These are phyloP conservation scores for Podaxis sp. DNA, from an alignment of 768 basidiomycete genomes.

Conservation along the genomic window DNA sequence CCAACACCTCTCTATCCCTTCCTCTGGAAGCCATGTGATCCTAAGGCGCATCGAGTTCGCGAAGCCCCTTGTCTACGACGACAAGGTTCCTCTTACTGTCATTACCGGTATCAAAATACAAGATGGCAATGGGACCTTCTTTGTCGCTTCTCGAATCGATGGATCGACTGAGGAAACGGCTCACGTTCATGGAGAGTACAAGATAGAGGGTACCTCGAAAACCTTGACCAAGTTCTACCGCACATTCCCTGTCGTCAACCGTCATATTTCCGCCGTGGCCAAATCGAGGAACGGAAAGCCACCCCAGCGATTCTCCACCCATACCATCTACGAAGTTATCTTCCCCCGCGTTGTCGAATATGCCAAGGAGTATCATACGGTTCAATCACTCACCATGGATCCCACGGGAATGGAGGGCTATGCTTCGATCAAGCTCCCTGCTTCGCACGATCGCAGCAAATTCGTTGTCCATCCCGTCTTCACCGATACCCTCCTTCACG, in stretches of 20 bases:
- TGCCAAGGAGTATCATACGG: conserved; percentile 49
- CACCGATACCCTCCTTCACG: conserved; percentile 63
- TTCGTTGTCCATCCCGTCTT: conserved; percentile 53
- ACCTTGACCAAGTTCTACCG: conserved; percentile 33
- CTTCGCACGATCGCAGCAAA: conserved; percentile 21
- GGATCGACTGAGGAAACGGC: conserved; percentile 26
- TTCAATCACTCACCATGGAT: conserved; percentile 49
- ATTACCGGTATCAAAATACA: conserved; percentile 27
- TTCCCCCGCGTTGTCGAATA: conserved; percentile 71
- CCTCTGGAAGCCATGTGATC: conserved; percentile 29
- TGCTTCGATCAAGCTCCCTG: conserved; percentile 43
- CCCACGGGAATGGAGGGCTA: conserved; percentile 44
- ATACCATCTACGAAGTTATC: conserved; percentile 58
- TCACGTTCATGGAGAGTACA: conserved; percentile 45
- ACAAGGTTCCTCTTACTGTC: background rate
- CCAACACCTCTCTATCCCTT: conserved; percentile 22
- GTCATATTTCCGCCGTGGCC: conserved; percentile 28
- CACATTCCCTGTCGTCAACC: conserved; percentile 28
- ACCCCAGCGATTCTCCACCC: conserved; percentile 48
- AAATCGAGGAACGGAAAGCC: conserved; percentile 18
- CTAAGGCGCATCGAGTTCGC: conserved; percentile 43
- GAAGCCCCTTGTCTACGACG: conserved; percentile 45
- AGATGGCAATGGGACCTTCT: conserved; percentile 38
- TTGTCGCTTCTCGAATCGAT: conserved; percentile 35
- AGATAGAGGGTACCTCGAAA: conserved; percentile 26